A percentile compares a stretch with the other conserved stretches of the same genome.
Evolutionary conservation across 768 basidiomycete genomes (phyloP).

Genomic region (Lactarius sp.): DNA sequence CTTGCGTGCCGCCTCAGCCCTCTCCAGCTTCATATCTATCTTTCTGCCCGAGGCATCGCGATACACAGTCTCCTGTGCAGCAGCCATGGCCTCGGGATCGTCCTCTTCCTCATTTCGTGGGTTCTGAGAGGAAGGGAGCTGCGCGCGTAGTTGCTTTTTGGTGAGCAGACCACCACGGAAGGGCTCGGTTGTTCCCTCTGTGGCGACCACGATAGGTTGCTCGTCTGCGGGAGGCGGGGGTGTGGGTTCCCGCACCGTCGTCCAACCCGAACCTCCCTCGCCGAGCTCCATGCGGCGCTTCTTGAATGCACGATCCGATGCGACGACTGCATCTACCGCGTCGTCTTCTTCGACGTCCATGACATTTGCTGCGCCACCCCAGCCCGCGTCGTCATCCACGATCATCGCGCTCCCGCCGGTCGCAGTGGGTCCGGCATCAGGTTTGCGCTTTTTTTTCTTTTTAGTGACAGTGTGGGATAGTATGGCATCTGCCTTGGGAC

Average conservation of each 20-base stretch:
- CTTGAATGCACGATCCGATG: conserved; percentile 74
- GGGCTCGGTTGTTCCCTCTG: conserved; percentile 35
- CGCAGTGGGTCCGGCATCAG: conserved; percentile 31
- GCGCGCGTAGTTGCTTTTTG: conserved; percentile 67
- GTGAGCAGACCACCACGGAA: conserved; percentile 77
- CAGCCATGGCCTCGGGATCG: conserved; percentile 50
- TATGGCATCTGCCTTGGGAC: conserved; percentile 94
- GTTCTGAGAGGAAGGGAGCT: conserved; percentile 40
- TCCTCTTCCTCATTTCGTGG: conserved; percentile 35
- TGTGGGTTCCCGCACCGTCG: conserved; percentile 53
- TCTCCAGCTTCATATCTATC: conserved; percentile 82
- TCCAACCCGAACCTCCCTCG: conserved; percentile 53
- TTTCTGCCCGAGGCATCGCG: conserved; percentile 85
- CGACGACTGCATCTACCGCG: conserved; percentile 58
- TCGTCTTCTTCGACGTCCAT: conserved; percentile 58
- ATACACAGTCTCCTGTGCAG: conserved; percentile 87
- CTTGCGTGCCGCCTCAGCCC: conserved; percentile 75
- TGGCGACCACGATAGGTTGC: conserved; percentile 51
- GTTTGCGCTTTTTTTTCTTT: conserved; percentile 80
- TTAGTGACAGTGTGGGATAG: conserved; percentile 56
- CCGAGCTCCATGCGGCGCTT: conserved; percentile 54
- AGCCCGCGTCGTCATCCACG: conserved; percentile 65
- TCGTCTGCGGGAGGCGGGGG: conserved; percentile 61
- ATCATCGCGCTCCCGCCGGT: conserved; percentile 26
- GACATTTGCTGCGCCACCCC: conserved; percentile 46